These are phyloP conservation scores for Apiospora pterosperma DNA, from an alignment of 2,329 filamentous ascomycete species.

Conservation along the genomic window DNA sequence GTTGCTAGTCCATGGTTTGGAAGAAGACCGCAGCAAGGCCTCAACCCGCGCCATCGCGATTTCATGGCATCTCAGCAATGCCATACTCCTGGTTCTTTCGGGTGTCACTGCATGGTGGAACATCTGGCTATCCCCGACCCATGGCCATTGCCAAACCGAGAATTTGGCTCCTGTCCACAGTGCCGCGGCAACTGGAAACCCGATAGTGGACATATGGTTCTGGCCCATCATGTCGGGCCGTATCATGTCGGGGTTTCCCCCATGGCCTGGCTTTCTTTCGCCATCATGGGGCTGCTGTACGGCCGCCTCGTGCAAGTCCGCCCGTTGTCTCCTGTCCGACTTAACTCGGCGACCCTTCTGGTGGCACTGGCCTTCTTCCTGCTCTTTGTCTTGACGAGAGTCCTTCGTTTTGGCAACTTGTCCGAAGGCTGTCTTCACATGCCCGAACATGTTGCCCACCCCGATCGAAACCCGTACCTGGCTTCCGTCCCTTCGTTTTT, in stretches of 20 bases:
- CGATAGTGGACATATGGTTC: constrained; percentile 38
- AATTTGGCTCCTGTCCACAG: neutral
- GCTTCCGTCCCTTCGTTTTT: constrained; percentile 39
- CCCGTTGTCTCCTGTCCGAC: constrained; percentile 9
- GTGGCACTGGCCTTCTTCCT: constrained; percentile 27
- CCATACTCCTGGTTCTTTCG: constrained; percentile 28
- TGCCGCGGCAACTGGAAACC: neutral
- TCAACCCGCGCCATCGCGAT: constrained; percentile 20
- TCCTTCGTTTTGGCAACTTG: constrained; percentile 40
- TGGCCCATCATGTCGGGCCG: constrained; percentile 24
- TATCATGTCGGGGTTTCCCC: constrained; percentile 40
- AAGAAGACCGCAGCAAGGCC: constrained; percentile 3
- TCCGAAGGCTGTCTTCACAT: constrained; percentile 40
- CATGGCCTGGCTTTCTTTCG: constrained; percentile 44
- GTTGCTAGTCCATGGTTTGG: neutral
- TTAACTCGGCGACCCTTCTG: constrained; percentile 24
- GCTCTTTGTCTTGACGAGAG: constrained; percentile 38
- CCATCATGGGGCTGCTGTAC: constrained; percentile 40
- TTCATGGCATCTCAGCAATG: constrained; percentile 41
- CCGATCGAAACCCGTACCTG: constrained; percentile 37
- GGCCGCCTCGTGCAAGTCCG: constrained; percentile 33
- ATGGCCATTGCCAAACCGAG: constrained; percentile 30
- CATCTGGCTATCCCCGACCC: constrained; percentile 38
- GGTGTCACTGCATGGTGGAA: constrained; percentile 43
- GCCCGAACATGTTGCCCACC: constrained; percentile 31